Evolutionary conservation across 805 yeast genomes (phyloP), one percentile per base, ranked within the genome.

Genomic region (Clavispora vitiphila): DNA sequence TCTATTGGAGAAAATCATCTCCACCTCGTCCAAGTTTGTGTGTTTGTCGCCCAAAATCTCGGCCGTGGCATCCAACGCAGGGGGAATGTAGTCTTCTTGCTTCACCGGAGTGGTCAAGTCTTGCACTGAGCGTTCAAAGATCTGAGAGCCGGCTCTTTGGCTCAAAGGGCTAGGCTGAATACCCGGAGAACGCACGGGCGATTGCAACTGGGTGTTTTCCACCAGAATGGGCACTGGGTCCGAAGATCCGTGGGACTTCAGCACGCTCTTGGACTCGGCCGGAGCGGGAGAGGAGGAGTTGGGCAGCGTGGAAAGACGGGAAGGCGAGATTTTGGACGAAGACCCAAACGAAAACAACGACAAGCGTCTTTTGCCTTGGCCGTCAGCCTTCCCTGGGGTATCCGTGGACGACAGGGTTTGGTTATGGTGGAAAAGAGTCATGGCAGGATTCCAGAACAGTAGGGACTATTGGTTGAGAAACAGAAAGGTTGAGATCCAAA

Each of bases 1-100:
- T 43, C 83, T 66, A 34, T 51, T 53, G 26, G 82, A 67, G 52
- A 81, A 80, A 14, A 86, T 79, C 62, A 87, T 77, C 45, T 85
- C 90, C 11, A 86, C 80, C 41, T 76, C 73, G 49, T 84, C 83
- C 45, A 88, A 72, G 53, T 83, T 77, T 4, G 83, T 69, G 34
- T 69, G 63, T 52, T 80, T 80, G 11, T 81, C 76, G 34, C 80
- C 71, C 27, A 85, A 67, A 45, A 83, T 78, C 15, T 81, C 74
- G 4, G 93, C 77, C 8, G 95, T 87, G 18, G 75, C 75, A 53
- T 86, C 95, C 51, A 87, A 67, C 6, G 86, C 86, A 0, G 96
- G 90, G 2, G 95, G 85, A 16, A 87, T 85, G 50, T 64, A 77
- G 60, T 88, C 85, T 59, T 86, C 82, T 8, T 67, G 61, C 26